Base-by-base conservation (phyloP, 345 rosid genomes). In the Eutrema yunnanense region DNA sequence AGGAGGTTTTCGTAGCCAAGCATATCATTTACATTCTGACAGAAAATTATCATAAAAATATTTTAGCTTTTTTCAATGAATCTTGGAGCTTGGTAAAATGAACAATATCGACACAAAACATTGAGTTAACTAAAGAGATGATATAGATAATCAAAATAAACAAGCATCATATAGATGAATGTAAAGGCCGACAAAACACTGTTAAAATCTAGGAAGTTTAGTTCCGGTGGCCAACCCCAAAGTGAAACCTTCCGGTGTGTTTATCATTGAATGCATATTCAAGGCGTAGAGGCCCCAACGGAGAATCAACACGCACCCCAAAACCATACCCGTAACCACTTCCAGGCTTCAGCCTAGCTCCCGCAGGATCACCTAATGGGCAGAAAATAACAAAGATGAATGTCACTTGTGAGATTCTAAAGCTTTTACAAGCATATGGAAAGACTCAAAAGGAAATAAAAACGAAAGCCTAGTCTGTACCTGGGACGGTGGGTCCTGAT, bases 331-430 rank as follows among this genome's bases (percentile, higher is more conserved):
- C 96, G 36, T 88, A 90, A 54, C 99, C 98, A 72, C 91, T 95
- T 66, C 98, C 98, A 0, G 92, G 98, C 79, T 92, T 88, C 65
- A 85, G 76, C 81, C 97, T 87, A 72, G 99, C 98, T 65, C 97
- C 97, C 0, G 94, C 97, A 36, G 99, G 98, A 86, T 95, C 94
- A 75, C 98, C 94, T 92, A 40, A 27, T 65, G 62, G 14, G 14
- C 41, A 71, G 16, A 67, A 14, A 13, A 52, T 12, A 61, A 40
- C 50, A 65, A 57, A 71, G 65, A 78, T 68, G 63, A 64, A 13
- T 50, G 44, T 34, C 60, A 62, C 53, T 62, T 12, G 7, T 14
- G 14, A 55, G 59, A 71, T 57, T 48, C 9, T 8, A 12, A 48
- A 42, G 64, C 55, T 48, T 55, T 19, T 13, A 30, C 32, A 61